Base-by-base conservation (phyloP, 2,329 filamentous ascomycete genomes). In the Colletotrichum cereale region DNA sequence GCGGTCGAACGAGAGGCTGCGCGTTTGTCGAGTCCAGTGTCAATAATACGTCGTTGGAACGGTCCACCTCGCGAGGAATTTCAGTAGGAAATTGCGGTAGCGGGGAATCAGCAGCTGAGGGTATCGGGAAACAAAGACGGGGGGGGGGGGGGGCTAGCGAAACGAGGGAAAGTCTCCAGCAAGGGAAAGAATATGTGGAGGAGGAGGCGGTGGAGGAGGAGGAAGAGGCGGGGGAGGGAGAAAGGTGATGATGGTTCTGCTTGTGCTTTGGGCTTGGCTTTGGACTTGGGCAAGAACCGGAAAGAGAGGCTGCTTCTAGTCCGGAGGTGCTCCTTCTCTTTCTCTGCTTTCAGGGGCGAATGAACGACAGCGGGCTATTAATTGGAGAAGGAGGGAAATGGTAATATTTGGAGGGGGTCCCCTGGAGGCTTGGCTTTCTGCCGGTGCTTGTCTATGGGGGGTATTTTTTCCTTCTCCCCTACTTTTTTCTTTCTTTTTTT, bases 321-420 rank as follows among this genome's bases (percentile, higher is more conserved):
- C 34, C 34, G 24, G 21, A 40, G 48, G 24, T 44, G 26, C 48
- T 42, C 36, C 68, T 52, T 57, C 68, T 67, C 56, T 48, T 48
- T 29, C 38, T 60, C 47, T 40, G 34, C 55, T 34, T 66, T 73
- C 68, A 73, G 71, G 71, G 71, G 71, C 71, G 67, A 67, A 60
- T 44, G 62, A 71, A 57, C 53, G 63, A 53, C 67, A 44, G 57
- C 57, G 53, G 62, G 53, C 71, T 67, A 71, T 71, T 67, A 67
- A 72, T 71, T 72, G 62, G 62, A 67, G 67, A 62, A 73, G 67
- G 44, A 64, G 63, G 56, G 64, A 68, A 73, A 56, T 73, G 69
- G 60, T 64, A 66, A 50, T 67, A 62, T 66, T 71, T 66, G 44
- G 69, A 40, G 52, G 50, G 63, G 60, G 57, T 52, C 47, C 69